These are phyloP conservation scores for Lyophyllum semitale DNA, from an alignment of 768 basidiomycete species.

Conservation along the genomic window DNA sequence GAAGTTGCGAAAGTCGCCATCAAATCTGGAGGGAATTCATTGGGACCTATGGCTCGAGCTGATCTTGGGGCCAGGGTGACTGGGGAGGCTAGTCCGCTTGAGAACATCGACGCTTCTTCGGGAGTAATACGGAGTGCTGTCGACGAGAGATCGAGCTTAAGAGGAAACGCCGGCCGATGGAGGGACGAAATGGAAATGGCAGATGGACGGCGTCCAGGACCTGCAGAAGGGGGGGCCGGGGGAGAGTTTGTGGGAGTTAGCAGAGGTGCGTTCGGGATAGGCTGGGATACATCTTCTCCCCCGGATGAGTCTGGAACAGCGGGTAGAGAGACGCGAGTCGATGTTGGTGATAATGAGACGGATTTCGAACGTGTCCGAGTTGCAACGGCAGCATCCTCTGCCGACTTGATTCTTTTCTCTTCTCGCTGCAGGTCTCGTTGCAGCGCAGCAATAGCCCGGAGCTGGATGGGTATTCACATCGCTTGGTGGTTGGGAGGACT, in stretches of 20 bases:
- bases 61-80: conserved; percentile 84
- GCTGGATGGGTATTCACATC: conserved; percentile 37
- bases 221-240: conserved; percentile 29
- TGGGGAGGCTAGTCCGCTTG: conserved; percentile 70
- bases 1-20: conserved; percentile 62
- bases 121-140: conserved; percentile 64
- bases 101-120: conserved; percentile 59
- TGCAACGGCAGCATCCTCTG: conserved; percentile 33
- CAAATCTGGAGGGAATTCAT: conserved; percentile 62
- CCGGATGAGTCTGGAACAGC: conserved; percentile 6
- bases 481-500: neutral
- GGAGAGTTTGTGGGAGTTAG: conserved; percentile 36
- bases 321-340: conserved; percentile 18
- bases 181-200: conserved; percentile 81
- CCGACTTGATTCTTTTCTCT: conserved; percentile 51
- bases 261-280: conserved; percentile 10
- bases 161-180: conserved; percentile 67
- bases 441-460: conserved; percentile 70
- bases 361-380: conserved; percentile 24
- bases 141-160: conserved; percentile 82
- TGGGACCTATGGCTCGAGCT: conserved; percentile 56
- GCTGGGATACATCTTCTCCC: conserved; percentile 5
- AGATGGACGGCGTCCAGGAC: conserved; percentile 61
- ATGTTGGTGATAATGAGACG: conserved; percentile 25
- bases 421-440: conserved; percentile 70